Base-by-base conservation (phyloP, 306 rosid species). In the Calophaca sinica region DNA sequence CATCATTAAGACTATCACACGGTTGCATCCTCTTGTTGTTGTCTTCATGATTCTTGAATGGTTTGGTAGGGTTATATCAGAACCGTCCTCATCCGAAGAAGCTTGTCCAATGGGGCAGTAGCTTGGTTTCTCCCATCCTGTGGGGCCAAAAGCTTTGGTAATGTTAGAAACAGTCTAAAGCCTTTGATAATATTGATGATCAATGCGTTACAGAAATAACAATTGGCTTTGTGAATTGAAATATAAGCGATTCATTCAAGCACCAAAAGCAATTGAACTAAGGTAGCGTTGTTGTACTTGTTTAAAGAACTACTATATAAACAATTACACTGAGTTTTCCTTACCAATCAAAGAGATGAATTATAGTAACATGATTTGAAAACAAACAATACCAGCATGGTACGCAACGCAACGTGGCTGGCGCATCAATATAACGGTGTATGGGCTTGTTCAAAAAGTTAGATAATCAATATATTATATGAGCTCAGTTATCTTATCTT, bases 341-440 rank as follows among this genome's bases (percentile, higher is more conserved):
- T 67, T 67, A 38, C 68, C 51, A 61, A 69, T 41, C 62, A 32
- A 59, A 78, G 49, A 57, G 42, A 71, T 8, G 53, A 55, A n/a
- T 48, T 2, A 9, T 62, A 62, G 31, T 62, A n/a, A 62, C 9
- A 60, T n/a, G 13, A 5, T n/a, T 51, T 35, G 49, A 4, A 32
- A 73, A 36, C 2, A 48, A 53, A 54, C n/a, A 50, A 60, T 12
- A 28, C 46, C 28, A 31, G 5, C 59, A 39, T 14, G 65, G 32
- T 36, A 75, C 76, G 77, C 72, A 68, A 75, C 76, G 77, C 72
- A 68, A 80, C 12, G 28, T 4, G 31, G 48, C 6, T 73, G 75
- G 70, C 72, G 64, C 49, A 50, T 39, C 11, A 58, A 60, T 77
- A 29, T n/a, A 13, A 46, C 38, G 62, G 42, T 63, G 58, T 72